Evolutionary conservation across 1,284 basidiomycete species (phyloP), one percentile per base, ranked within the genome.

Genomic region (Coniferiporia weirii): DNA sequence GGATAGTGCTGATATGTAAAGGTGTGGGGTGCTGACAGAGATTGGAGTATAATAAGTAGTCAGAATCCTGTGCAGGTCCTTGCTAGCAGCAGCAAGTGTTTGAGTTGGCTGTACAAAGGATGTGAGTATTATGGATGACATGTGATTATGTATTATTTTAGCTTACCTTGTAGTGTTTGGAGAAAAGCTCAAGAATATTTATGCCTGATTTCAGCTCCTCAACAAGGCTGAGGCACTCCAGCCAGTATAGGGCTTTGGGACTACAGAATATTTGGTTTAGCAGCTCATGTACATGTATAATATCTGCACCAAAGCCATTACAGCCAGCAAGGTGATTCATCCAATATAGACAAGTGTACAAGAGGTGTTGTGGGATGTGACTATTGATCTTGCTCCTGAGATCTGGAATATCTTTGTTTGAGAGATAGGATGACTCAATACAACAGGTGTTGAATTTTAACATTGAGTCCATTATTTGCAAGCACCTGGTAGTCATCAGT

Each of bases 401-500:
- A 48, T 66, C 66, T 0, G 53, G 48, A 5, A 73, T 45, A 10
- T 69, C 60, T 9, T 13, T 9, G 51, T 73, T 71, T 12, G 35
- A 55, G 8, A 57, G 1, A 45, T 70, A 63, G 3, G 73, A 73
- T 0, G 68, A 65, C 43, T 66, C 53, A 3, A 73, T 52, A 9
- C 61, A 40, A 50, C 68, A 71, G 6, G 75, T 71, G 56, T 72
- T 73, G 63, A 73, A 75, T 32, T 67, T 60, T 20, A 79, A 71
- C 13, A 68, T 64, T 1, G 57, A 13, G 7, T 69, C 60, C 67
- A 76, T 70, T 19, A 67, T 54, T 4, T 57, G 55, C 7, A 75
- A 59, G 8, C 66, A 68, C 0, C 66, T 59, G 1, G 57, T 34
- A 1, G 69, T 63, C n/a, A 45, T 17, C 6, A 5, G 9, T 15